A percentile compares a stretch with the other conserved stretches of the same genome.
Evolutionary conservation across 192 early-diverging fungal genomes (phyloP).

Genomic region (Rhizophagus clarus): DNA sequence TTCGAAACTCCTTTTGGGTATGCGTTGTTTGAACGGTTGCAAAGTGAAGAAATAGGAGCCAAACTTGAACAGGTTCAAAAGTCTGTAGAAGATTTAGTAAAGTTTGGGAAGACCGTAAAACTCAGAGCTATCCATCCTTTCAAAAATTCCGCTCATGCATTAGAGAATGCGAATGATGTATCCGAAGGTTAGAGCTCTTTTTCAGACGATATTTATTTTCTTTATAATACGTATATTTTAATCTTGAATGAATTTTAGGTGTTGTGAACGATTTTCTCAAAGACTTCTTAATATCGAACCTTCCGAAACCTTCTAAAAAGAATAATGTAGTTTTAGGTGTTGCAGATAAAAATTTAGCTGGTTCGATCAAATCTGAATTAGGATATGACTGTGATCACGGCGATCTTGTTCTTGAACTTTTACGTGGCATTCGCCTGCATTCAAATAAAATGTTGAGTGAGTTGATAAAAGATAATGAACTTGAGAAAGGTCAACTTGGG

Average conservation of each 20-base stretch:
- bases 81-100: conserved; percentile 78
- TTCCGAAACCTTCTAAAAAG: conserved; percentile 75
- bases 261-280: conserved; percentile 86
- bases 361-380: conserved; percentile 23
- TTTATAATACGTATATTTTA: neutral
- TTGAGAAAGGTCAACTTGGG: conserved; percentile 93
- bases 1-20: conserved; percentile 97
- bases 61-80: conserved; percentile 89
- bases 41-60: conserved; percentile 94
- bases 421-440: conserved; percentile 94
- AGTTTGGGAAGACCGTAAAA: conserved; percentile 89
- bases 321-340: conserved; percentile 13
- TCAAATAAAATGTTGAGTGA: conserved; percentile 84
- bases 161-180: conserved; percentile 98
- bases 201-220: neutral
- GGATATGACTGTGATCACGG: conserved; percentile 23
- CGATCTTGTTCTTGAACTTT: conserved; percentile 85
- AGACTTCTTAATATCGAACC: conserved; percentile 93
- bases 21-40: conserved; percentile 90
- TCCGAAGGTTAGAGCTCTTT: conserved; percentile 78
- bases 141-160: conserved; percentile 93
- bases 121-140: conserved; percentile 97
- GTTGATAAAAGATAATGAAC: conserved; percentile 85
- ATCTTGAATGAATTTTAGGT: conserved; percentile 48
- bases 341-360: conserved; percentile 25